Evolutionary conservation across 2,329 filamentous ascomycete species (phyloP).

Genomic region (Diaporthe aspalathi): DNA sequence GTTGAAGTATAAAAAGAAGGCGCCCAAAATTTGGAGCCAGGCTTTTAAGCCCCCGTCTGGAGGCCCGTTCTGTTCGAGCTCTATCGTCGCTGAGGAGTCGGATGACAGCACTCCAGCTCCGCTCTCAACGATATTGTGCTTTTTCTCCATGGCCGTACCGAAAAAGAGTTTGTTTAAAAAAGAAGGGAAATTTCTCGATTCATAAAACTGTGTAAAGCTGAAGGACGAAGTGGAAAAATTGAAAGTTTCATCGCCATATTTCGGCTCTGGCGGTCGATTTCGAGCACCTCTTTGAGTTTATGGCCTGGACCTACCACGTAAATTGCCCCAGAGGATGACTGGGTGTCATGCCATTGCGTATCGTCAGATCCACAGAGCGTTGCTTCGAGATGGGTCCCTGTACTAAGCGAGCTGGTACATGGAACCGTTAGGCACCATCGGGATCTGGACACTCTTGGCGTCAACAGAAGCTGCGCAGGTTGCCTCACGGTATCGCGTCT

Average conservation of each 20-base stretch:
- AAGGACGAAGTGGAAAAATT: neutral
- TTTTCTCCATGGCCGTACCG: neutral
- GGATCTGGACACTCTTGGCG: slow-evolving; percentile 9
- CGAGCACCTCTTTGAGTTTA: neutral
- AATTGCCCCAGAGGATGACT: slow-evolving; percentile 14
- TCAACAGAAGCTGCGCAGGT: neutral
- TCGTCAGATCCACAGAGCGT: slow-evolving; percentile 27
- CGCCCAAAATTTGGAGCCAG: slow-evolving; percentile 65
- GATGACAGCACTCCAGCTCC: slow-evolving; percentile 34
- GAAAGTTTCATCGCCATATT: neutral
- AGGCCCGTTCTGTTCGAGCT: slow-evolving; percentile 21
- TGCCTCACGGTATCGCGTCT: neutral
- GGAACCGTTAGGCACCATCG: slow-evolving; percentile 1
- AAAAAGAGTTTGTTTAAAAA: too few species aligned
- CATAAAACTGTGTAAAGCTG: neutral
- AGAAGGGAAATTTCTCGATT: neutral
- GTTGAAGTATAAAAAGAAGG: slow-evolving; percentile 66
- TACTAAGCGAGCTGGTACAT: slow-evolving; percentile 21
- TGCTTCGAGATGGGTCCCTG: slow-evolving; percentile 18
- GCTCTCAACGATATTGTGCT: neutral
- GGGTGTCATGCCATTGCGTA: slow-evolving; percentile 32
- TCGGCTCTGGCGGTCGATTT: neutral
- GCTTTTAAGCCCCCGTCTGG: slow-evolving; percentile 47
- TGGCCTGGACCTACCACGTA: slow-evolving; percentile 16
- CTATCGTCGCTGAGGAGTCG: slow-evolving; percentile 33